A percentile compares a stretch with the other conserved stretches of the same genome.
Conservation (phyloP, 352 stramenopile species). For the Lagenidium giganteum region DNA sequence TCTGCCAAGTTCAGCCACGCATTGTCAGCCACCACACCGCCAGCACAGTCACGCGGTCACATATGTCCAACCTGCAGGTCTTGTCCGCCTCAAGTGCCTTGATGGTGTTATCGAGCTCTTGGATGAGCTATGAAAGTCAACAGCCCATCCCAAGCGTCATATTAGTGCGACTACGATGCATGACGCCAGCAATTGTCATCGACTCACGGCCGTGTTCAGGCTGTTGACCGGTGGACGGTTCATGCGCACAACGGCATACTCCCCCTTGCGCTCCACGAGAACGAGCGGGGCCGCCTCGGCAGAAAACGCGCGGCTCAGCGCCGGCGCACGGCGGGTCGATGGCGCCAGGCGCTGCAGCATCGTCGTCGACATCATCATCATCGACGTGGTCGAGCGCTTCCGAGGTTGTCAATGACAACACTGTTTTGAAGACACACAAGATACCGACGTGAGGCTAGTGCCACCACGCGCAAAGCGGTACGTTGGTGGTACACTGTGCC, state of each 20-base stretch:
- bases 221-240: conserved; percentile 80
- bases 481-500: no score
- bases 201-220: conserved; percentile 56
- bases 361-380: conserved; percentile 10
- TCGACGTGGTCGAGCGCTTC: not conserved
- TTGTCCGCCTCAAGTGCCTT: conserved; percentile 75
- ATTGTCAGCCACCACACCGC: no score
- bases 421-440: no score
- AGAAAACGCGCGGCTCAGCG: conserved; percentile 1
- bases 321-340: not conserved
- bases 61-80: conserved; percentile 1
- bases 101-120: conserved; percentile 62
- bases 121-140: conserved; percentile 40
- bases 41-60: no score
- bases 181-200: not conserved
- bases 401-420: no score
- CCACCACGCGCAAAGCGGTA: conserved; percentile 14
- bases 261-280: conserved; percentile 65
- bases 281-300: conserved; percentile 32
- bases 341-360: conserved; percentile 7
- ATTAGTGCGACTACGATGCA: not conserved
- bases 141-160: not conserved
- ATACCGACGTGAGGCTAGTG: conserved; percentile 40
- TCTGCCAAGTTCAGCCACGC: conserved; percentile 18
- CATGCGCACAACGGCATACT: conserved; percentile 75